Base-by-base conservation (phyloP, 2,329 filamentous ascomycete genomes). In the Penicillium sp. region DNA sequence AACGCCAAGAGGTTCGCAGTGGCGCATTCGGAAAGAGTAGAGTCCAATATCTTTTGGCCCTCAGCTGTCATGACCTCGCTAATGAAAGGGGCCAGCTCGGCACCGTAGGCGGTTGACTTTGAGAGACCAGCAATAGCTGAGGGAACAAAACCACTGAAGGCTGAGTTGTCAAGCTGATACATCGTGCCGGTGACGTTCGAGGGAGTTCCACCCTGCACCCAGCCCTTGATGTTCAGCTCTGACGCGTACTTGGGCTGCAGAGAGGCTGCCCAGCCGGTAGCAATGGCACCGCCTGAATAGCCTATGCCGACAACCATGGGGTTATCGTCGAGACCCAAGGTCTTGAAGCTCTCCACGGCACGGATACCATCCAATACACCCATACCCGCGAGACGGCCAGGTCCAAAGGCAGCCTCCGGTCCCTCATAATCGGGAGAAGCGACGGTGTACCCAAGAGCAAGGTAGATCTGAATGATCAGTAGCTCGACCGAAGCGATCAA, bases 241-340 rank as follows among this genome's bases (percentile, higher is more conserved):
- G 82, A 81, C 0, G 82, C 82, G 57, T 85, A 85, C 5, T 71
- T 69, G 0, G 73, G 70, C 42, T 81, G 80, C 22, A 84, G 65
- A 48, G 84, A 81, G 16, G 79, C 77, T 0, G 82, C 82, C 73
- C 77, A 82, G 31, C 79, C 80, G 3, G 72, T 78, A 0, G 81
- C 81, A 18, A 84, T 62, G 0, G 78, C 75, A 7, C 82, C 82
- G 6, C 83, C 83, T 0, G 79, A 82, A 61, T 84, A 85, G 0
- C 83, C 83, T 74, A 78, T 81, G 34, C 82, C 70, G 9, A 78
- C 76, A 44, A 66, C 61, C 53, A 62, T 62, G 5, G 66, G 66
- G 0, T 45, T 56, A 16, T 40, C 31, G 4, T 29, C 61, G n/a
- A 69, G 52, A 16, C 60, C 61, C 9, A 68, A 51, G 0, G 44